A percentile compares a stretch with the other conserved stretches of the same genome.
Evolutionary conservation across 441 rosid species (phyloP).

Genomic region (Gossypium schwendimanii): DNA sequence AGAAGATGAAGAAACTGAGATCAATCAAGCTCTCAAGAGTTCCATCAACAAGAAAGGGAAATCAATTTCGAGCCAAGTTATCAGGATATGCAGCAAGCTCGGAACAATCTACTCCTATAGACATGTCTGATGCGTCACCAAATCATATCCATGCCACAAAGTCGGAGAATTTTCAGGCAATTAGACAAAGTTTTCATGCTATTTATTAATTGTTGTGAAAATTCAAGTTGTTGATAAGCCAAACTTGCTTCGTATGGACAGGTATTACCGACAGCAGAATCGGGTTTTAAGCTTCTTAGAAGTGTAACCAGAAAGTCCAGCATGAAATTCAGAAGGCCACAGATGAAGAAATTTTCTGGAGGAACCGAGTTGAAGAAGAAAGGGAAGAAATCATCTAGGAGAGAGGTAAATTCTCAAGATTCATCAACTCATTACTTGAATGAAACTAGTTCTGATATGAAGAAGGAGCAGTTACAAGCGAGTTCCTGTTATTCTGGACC

Average conservation of each 20-base stretch:
- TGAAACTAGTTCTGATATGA: conserved; percentile 35
- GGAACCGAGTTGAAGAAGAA: conserved; percentile 36
- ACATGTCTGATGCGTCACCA: conserved; percentile 35
- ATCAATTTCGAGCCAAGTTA: conserved; percentile 25
- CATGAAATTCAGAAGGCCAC: conserved; percentile 40
- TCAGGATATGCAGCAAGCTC: conserved; percentile 37
- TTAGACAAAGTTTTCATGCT: conserved; percentile 1
- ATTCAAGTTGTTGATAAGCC: neutral
- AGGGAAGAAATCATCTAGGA: conserved; percentile 25
- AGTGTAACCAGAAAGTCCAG: conserved; percentile 43
- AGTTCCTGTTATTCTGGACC: conserved; percentile 27
- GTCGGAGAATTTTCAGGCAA: conserved; percentile 45
- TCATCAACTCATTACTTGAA: conserved; percentile 28
- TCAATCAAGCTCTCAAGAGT: conserved; percentile 39
- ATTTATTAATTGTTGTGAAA: neutral
- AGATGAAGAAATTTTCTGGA: conserved; percentile 37
- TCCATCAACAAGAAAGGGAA: conserved; percentile 22
- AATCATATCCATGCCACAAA: conserved; percentile 27
- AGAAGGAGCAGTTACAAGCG: conserved; percentile 27
- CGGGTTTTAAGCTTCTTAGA: conserved; percentile 34
- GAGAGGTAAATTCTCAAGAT: conserved; percentile 4
- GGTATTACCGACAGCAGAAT: conserved; percentile 34
- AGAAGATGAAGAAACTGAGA: conserved; percentile 40
- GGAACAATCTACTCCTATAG: conserved; percentile 30
- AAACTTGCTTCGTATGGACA: conserved; percentile 20